Conservation (phyloP, 2,329 filamentous ascomycete species). For the Magnaporthiopsis incrustans region DNA sequence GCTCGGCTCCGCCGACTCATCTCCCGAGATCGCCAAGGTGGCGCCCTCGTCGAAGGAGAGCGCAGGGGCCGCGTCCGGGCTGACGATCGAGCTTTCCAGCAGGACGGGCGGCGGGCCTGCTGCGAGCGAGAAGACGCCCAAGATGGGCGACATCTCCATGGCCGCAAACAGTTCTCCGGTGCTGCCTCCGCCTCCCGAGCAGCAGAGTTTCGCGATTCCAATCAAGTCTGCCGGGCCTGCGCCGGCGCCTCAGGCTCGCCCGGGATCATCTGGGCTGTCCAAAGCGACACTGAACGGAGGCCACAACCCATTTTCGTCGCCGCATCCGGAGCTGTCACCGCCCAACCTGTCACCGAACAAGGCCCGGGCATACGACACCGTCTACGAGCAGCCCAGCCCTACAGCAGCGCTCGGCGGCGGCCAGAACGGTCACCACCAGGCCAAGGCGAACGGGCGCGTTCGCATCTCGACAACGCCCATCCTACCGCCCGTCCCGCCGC, state of each 20-base stretch:
- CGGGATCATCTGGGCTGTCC: neutral
- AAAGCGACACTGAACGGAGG: slow-evolving; percentile 21
- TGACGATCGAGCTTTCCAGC: slow-evolving; percentile 3
- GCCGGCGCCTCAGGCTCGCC: neutral
- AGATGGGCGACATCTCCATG: slow-evolving; percentile 2
- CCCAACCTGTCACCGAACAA: slow-evolving; percentile 32
- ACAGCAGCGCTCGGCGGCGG: slow-evolving; percentile 1
- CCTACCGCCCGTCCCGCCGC: slow-evolving; percentile 8
- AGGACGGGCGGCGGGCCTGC: neutral
- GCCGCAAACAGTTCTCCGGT: slow-evolving; percentile 6
- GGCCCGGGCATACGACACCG: slow-evolving; percentile 29
- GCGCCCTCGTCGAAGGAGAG: neutral
- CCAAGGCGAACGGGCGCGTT: slow-evolving; percentile 6
- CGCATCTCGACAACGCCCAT: slow-evolving; percentile 10
- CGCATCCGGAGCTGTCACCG: slow-evolving; percentile 32
- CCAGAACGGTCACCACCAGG: slow-evolving; percentile 3
- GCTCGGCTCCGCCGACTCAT: slow-evolving; percentile 23
- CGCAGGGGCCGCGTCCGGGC: neutral
- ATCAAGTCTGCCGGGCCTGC: slow-evolving; percentile 8
- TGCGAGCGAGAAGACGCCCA: slow-evolving; percentile 3
- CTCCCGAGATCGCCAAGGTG: slow-evolving; percentile 4
- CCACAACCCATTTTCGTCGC: slow-evolving; percentile 33
- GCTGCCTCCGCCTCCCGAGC: slow-evolving; percentile 6
- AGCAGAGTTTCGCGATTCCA: slow-evolving; percentile 7
- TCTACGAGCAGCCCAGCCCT: slow-evolving; percentile 26